Evolutionary conservation across 257 asterid species (phyloP), one percentile per base, ranked within the genome.

Genomic region (Solanum dulcamara): DNA sequence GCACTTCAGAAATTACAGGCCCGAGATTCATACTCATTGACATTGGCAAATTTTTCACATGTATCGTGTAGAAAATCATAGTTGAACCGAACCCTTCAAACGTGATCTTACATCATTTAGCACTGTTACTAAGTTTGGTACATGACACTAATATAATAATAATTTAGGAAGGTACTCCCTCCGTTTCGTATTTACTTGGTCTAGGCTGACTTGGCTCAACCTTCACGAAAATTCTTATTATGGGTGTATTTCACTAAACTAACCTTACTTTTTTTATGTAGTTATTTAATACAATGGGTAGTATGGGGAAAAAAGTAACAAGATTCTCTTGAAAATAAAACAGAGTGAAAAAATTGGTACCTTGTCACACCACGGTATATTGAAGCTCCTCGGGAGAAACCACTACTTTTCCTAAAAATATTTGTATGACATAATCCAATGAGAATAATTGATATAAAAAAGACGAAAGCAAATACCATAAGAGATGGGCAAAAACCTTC

Each of bases 361-460:
- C 98, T 95, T 14, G 99, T 96, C 48, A 96, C 99, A 1, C 99
- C 99, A 53, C 99, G 86, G 84, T 96, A 96, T 60, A 93, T 92
- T 4, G 99, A 96, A 5, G 99, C 98, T 20, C 98, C 98, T 84
- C 99, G 89, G 0, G 98, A 96, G 90, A 96, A 96, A 55, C 98
- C 99, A 17, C 98, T 94, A 83, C 99, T 96, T 90, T 91, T 94
- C 96, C 99, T 95, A 84, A n/a, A n/a, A 57, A n/a, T n/a, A 10
- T n/a, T 57, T n/a, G 14, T 22, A 57, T 7, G 4, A n/a, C 66
- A n/a, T 10, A 57, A 22, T 57, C 15, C 30, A 4, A 57, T n/a
- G 0, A 57, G 24, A 51, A 57, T 18, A 83, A 53, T 13, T 2
- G 24, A 22, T 42, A 17, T 9, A 4, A 28, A 37, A 30, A 28